Base-by-base conservation (phyloP, 2,329 filamentous ascomycete genomes). In the Coccinonectria pachysandricola region DNA sequence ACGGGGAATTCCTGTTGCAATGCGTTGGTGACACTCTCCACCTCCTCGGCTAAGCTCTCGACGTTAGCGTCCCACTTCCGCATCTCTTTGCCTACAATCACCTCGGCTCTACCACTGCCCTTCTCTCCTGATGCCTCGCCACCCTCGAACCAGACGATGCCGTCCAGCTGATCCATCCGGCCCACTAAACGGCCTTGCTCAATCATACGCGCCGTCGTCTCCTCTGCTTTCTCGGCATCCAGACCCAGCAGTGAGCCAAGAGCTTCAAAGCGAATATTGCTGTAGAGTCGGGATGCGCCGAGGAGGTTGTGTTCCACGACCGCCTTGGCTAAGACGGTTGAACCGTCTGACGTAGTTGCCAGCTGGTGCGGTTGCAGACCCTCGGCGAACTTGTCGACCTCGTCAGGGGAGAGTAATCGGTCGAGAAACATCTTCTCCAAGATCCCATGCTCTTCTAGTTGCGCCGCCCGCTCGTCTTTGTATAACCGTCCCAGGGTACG, bases 361-460 rank as follows among this genome's bases (percentile, higher is more conserved):
- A 95, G 74, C 57, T 98, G 91, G 56, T 98, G 91, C 12, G 83
- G 79, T 30, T 75, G 70, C 24, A 98, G 65, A 26, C 76, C 78
- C 42, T 80, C 65, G 0, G 87, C 80, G 49, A 98, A 98, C 29
- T 82, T 77, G 19, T 77, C 74, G 21, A 95, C 85, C 58, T 98
- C 91, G n/a, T 66, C 70, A 0, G 79, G 74, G 1, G 74, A 72
- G 24, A 98, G 66, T 4, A 98, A 65, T 5, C 87, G 75, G 54
- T 96, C 85, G 24, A 96, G 68, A 54, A 93, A 94, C 74, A 98
- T 96, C 64, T 96, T 96, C 62, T 96, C 91, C 9, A 98, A 63
- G 28, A 98, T 95, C 24, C 75, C 66, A 49, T 81, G 88, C 57
- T 96, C 84, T 16, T 79, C 72, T 3, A 91, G 71, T 25, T 76